A percentile compares a stretch with the other conserved stretches of the same genome.
These are phyloP conservation scores for Dalbergia cultrata DNA, from an alignment of 306 rosid species.

Conservation along the genomic window DNA sequence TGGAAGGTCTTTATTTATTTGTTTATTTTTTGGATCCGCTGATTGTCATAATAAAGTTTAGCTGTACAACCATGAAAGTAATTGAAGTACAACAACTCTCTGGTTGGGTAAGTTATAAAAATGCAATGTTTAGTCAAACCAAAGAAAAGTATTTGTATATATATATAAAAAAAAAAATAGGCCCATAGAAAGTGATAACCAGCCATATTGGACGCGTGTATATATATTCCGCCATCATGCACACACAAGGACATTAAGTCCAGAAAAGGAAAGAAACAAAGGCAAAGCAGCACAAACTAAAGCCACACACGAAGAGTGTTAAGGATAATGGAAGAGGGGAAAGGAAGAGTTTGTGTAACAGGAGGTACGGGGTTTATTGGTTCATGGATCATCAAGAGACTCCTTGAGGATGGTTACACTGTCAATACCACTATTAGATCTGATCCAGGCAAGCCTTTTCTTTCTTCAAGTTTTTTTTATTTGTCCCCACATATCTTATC, in stretches of 20 bases:
- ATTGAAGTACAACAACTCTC: no score
- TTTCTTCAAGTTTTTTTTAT: not conserved
- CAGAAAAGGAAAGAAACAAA: not conserved
- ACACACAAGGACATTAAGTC: not conserved
- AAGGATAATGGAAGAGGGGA: slow-evolving; percentile 47
- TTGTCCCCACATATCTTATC: no score
- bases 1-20: no score
- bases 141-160: not conserved
- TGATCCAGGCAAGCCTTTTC: slow-evolving; percentile 48
- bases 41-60: no score
- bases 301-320: not conserved
- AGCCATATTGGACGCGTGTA: no score
- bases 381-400: slow-evolving; percentile 65
- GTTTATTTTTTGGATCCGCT: no score
- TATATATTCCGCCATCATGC: no score
- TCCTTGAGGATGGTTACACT: slow-evolving; percentile 61
- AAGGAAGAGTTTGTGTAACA: slow-evolving; percentile 63
- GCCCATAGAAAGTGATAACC: no score
- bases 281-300: not conserved
- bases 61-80: no score
- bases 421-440: slow-evolving; percentile 63
- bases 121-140: not conserved
- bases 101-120: no score
- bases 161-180: not conserved
- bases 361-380: slow-evolving; percentile 68